Evolutionary conservation across 164 flowering plant species (phyloP).

Genomic region (Houttuynia cordata): DNA sequence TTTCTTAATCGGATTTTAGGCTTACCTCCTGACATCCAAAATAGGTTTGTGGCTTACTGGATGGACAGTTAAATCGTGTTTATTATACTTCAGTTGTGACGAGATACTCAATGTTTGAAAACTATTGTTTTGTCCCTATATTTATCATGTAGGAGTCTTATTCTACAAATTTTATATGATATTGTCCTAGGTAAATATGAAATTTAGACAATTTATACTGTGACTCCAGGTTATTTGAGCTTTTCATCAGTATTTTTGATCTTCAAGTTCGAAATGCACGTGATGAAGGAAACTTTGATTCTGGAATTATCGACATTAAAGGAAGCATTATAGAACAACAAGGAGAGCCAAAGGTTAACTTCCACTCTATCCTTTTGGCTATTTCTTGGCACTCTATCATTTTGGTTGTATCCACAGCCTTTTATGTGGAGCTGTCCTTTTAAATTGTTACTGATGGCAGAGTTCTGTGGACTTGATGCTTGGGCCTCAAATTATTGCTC

Average conservation of each 20-base stretch:
- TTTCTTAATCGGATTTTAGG: conserved; percentile 91
- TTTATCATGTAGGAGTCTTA: not conserved
- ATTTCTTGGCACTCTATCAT: too few relatives aligned
- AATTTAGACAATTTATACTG: not conserved
- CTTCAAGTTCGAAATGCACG: conserved; percentile 82
- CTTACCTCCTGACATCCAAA: conserved; percentile 91
- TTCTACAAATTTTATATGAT: too few relatives aligned
- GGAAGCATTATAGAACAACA: conserved; percentile 58
- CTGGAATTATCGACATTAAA: conserved; percentile 90
- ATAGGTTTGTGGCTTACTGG: conserved; percentile 37
- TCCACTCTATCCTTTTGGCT: not conserved
- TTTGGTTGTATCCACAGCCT: too few relatives aligned
- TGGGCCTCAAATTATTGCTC: not conserved
- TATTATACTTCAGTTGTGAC: too few relatives aligned
- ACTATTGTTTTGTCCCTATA: too few relatives aligned
- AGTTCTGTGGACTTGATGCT: too few relatives aligned
- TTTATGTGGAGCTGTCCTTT: too few relatives aligned
- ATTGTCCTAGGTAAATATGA: not conserved
- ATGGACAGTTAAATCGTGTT: not conserved
- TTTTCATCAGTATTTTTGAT: conserved; percentile 74
- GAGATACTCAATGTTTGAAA: too few relatives aligned
- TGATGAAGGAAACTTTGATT: conserved; percentile 77
- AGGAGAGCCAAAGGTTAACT: conserved; percentile 80
- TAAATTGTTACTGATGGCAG: too few relatives aligned
- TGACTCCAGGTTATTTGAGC: conserved; percentile 76